Evolutionary conservation across 2,329 filamentous ascomycete genomes (phyloP).

Genomic region (Xylariaceae sp.): DNA sequence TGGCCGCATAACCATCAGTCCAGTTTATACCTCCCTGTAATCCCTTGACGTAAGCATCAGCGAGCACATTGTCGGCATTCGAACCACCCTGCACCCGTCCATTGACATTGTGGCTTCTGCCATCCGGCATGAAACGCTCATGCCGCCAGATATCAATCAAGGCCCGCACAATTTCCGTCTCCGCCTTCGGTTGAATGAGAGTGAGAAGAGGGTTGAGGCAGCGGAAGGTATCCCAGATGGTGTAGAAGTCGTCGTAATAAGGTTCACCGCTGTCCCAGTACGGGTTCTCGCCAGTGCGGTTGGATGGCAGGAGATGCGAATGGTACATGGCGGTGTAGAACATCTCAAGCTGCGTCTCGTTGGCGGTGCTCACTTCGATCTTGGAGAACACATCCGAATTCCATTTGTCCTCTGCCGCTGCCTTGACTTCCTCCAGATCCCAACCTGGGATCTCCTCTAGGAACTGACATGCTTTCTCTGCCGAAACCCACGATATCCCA

Average conservation of each 20-base stretch:
- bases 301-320: constrained; percentile 58
- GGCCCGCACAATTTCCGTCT: constrained; percentile 50
- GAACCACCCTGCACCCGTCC: constrained; percentile 55
- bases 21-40: constrained; percentile 45
- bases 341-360: constrained; percentile 44
- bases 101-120: constrained; percentile 52
- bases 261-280: constrained; percentile 50
- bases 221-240: constrained; percentile 52
- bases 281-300: constrained; percentile 56
- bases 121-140: constrained; percentile 51
- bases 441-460: constrained; percentile 41
- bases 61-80: constrained; percentile 57
- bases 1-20: constrained; percentile 47
- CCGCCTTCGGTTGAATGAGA: constrained; percentile 46
- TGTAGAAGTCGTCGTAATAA: constrained; percentile 58
- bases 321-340: constrained; percentile 58
- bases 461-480: constrained; percentile 44
- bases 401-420: constrained; percentile 38
- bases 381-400: constrained; percentile 42
- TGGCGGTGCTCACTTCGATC: constrained; percentile 34
- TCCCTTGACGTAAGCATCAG: constrained; percentile 56
- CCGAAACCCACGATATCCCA: constrained; percentile 46
- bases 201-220: constrained; percentile 50
- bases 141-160: constrained; percentile 56
- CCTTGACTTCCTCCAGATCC: constrained; percentile 35